A percentile compares a stretch with the other conserved stretches of the same genome.
These are phyloP conservation scores for Glebionis coronaria DNA, from an alignment of 129 eudicot species.

Conservation along the genomic window DNA sequence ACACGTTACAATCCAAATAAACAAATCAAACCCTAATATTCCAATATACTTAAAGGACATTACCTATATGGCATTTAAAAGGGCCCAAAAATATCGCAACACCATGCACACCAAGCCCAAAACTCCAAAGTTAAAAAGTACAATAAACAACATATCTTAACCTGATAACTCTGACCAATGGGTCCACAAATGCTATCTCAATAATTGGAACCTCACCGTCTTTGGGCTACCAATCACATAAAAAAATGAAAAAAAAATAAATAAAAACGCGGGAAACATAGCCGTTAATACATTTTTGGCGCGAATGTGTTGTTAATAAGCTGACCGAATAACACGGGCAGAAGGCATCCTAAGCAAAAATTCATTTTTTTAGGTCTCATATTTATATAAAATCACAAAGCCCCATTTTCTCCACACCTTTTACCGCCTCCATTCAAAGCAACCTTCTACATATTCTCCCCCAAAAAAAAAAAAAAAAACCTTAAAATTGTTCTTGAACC, in stretches of 20 bases:
- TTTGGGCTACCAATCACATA: conserved; percentile 23
- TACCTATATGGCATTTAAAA: too few species aligned
- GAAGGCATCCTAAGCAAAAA: conserved; percentile 38
- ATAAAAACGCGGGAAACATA: conserved; percentile 58
- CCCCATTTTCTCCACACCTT: conserved; percentile 22
- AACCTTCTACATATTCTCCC: background rate
- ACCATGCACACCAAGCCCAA: conserved; percentile 18
- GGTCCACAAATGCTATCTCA: conserved; percentile 24
- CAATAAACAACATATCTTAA: background rate
- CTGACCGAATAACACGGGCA: conserved; percentile 62
- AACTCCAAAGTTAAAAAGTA: conserved; percentile 5
- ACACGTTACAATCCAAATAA: too few species aligned
- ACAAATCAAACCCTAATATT: too few species aligned
- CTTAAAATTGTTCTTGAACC: conserved; percentile 22
- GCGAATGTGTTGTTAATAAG: conserved; percentile 20
- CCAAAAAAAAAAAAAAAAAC: conserved; percentile 3
- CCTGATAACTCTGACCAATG: conserved; percentile 17
- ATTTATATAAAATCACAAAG: conserved; percentile 3
- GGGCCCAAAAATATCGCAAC: too few species aligned
- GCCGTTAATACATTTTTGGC: conserved; percentile 54
- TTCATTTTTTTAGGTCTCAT: conserved; percentile 9
- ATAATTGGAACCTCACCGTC: conserved; percentile 25
- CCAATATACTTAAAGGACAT: too few species aligned
- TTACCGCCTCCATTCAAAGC: conserved; percentile 47
- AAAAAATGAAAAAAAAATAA: background rate